phyloP scores from a whole-genome alignment of 1,284 basidiomycete genomes.

The Schizophyllum amplum region DNA sequence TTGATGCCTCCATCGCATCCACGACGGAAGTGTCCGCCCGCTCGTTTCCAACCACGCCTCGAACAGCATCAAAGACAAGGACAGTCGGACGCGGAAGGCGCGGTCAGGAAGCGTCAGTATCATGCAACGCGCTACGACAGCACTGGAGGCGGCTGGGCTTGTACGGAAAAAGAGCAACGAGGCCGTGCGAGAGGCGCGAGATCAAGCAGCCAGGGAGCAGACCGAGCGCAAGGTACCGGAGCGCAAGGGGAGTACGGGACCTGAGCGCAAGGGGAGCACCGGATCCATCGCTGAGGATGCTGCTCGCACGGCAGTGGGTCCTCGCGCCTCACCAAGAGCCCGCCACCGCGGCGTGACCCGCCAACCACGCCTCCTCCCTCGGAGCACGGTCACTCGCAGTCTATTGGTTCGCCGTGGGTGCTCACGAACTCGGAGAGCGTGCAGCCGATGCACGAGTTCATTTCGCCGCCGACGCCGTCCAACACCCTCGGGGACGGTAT shows the following conservation, averaged over 20 bases:
- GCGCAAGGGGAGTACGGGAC: slow-evolving; percentile 27
- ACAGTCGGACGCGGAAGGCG: slow-evolving; percentile 52
- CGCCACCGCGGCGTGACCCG: slow-evolving; percentile 39
- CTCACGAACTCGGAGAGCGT: slow-evolving; percentile 33
- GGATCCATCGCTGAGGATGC: slow-evolving; percentile 34
- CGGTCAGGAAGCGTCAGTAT: slow-evolving; percentile 86
- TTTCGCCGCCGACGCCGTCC: slow-evolving; percentile 34
- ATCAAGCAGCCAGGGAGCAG: slow-evolving; percentile 31
- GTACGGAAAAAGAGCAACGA: slow-evolving; percentile 76
- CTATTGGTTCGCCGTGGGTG: slow-evolving; percentile 66
- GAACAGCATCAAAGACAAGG: slow-evolving; percentile 43
- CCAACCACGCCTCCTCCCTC: slow-evolving; percentile 44
- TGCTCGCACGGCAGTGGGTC: slow-evolving; percentile 55
- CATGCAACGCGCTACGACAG: slow-evolving; percentile 88
- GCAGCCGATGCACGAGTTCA: background rate
- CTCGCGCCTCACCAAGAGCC: slow-evolving; percentile 60
- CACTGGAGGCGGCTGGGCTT: slow-evolving; percentile 71
- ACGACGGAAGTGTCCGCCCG: slow-evolving; percentile 25
- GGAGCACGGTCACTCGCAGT: slow-evolving; percentile 33
- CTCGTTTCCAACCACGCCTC: slow-evolving; percentile 63
- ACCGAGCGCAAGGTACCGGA: slow-evolving; percentile 33
- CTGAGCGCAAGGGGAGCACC: slow-evolving; percentile 31
- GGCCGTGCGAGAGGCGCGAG: slow-evolving; percentile 40
- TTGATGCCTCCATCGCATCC: slow-evolving; percentile 24
- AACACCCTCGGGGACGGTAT: slow-evolving; percentile 45